These are phyloP conservation scores for Aspergillus alliaceus DNA, from an alignment of 2,329 filamentous ascomycete species.

Conservation along the genomic window DNA sequence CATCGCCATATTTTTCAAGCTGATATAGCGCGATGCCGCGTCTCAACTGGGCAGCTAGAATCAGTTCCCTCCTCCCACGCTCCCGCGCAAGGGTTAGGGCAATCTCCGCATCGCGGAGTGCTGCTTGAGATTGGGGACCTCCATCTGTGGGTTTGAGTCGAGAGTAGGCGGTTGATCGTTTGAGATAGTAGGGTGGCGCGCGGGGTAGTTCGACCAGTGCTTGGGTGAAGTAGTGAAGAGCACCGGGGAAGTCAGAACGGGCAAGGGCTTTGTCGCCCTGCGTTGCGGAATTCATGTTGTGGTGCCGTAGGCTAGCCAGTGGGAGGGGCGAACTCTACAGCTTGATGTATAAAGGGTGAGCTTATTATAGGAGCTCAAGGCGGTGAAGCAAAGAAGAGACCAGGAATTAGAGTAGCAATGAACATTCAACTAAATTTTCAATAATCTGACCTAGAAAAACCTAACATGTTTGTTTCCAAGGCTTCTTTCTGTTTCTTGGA, in stretches of 20 bases:
- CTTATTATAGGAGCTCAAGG: background rate
- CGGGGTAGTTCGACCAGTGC: slow-evolving; percentile 63
- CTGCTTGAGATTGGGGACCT: slow-evolving; percentile 42
- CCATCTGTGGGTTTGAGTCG: slow-evolving; percentile 56
- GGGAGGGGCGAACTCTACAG: background rate
- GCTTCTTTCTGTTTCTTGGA: slow-evolving; percentile 6
- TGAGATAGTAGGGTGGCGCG: slow-evolving; percentile 77
- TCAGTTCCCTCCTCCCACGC: slow-evolving; percentile 72
- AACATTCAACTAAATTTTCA: too few relatives aligned
- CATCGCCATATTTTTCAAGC: slow-evolving; percentile 71
- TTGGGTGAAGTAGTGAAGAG: slow-evolving; percentile 66
- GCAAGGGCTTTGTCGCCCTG: slow-evolving; percentile 63
- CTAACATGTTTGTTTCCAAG: too few relatives aligned
- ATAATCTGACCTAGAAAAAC: too few relatives aligned
- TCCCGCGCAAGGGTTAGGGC: slow-evolving; percentile 63
- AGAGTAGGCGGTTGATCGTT: slow-evolving; percentile 76
- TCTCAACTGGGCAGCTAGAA: slow-evolving; percentile 79
- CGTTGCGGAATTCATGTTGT: slow-evolving; percentile 53
- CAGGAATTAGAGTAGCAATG: background rate
- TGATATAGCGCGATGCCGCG: slow-evolving; percentile 73
- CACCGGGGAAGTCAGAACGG: slow-evolving; percentile 63
- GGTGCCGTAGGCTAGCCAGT: too few relatives aligned
- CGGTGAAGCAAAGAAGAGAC: background rate
- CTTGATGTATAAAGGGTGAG: background rate
- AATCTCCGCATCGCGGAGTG: slow-evolving; percentile 68